These are phyloP conservation scores for Inosperma sp. DNA, from an alignment of 768 basidiomycete species.

Conservation along the genomic window DNA sequence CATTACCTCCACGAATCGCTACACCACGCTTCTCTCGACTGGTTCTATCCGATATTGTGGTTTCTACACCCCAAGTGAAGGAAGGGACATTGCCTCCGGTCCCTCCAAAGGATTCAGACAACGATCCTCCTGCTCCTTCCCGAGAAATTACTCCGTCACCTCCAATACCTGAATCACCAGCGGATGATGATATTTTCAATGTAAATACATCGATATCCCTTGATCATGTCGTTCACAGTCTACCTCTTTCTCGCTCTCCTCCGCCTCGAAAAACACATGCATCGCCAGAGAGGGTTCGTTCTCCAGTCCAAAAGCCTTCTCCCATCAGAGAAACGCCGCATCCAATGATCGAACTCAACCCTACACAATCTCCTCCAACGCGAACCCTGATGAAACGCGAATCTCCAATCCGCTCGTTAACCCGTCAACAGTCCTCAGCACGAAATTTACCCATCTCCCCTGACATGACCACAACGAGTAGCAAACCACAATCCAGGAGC, in stretches of 20 bases:
- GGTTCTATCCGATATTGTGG: conserved; percentile 15
- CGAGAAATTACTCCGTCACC: conserved; percentile 1
- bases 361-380: neutral
- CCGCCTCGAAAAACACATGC: neutral
- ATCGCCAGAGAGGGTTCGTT: neutral
- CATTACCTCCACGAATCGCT: conserved; percentile 23
- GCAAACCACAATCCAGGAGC: no score
- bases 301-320: conserved; percentile 1
- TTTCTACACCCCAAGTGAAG: conserved; percentile 3
- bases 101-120: conserved; percentile 3
- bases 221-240: conserved; percentile 3
- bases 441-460: neutral
- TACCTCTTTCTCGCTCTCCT: neutral
- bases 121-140: neutral
- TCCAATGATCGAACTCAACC: neutral
- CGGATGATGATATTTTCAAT: neutral
- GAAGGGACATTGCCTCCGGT: conserved; percentile 6
- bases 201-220: conserved; percentile 7
- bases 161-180: neutral
- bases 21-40: conserved; percentile 21
- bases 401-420: neutral
- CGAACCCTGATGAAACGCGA: neutral
- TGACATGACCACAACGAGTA: neutral
- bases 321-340: neutral
- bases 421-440: neutral